Base-by-base conservation (phyloP, 768 basidiomycete genomes). In the Strobilomyces echinocephalus region DNA sequence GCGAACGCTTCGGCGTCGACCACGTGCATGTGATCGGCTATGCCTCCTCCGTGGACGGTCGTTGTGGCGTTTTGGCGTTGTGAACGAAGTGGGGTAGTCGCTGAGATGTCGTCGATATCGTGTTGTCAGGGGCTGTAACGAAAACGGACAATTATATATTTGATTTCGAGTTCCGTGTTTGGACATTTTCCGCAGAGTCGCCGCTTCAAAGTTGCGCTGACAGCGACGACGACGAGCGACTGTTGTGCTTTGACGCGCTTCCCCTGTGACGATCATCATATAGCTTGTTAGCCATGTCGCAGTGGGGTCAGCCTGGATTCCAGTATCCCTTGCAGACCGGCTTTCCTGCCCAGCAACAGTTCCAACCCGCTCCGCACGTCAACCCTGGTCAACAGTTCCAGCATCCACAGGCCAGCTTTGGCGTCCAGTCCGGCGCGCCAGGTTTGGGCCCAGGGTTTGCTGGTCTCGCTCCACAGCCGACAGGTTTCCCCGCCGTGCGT, bases 301-400 rank as follows among this genome's bases (percentile, higher is more conserved):
- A 88, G 71, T 91, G 88, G 87, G 77, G 76, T 49, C 85, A 84
- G 68, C 79, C 78, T 21, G 81, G 82, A 34, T 85, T 75, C 63
- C 87, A 90, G 71, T 85, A 87, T 64, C 84, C 88, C 31, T 73
- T 84, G 68, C 87, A 87, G 59, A 87, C 88, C 3, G 88, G 86
- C 14, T 85, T 79, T 68, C 78, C 73, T 54, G 65, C 63, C 47
- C 63, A 62, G 55, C 77, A 76, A 59, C 72, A 67, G 15, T 72
- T 75, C 52, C 73, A 74, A 38, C 69, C 66, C 10, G 57, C 52
- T 5, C 75, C 73, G 52, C 65, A 62, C 14, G 24, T 53, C 20
- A 72, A 73, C 46, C 66, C 63, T 4, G 5, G 30, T 3, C 16
- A 31, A 39, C 77, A 75, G 53, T 76, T 76, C 52, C 78, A 76